Evolutionary conservation across 225 moss, liverwort and hornwort species (phyloP).

Genomic region (Pleurozium schreberi): DNA sequence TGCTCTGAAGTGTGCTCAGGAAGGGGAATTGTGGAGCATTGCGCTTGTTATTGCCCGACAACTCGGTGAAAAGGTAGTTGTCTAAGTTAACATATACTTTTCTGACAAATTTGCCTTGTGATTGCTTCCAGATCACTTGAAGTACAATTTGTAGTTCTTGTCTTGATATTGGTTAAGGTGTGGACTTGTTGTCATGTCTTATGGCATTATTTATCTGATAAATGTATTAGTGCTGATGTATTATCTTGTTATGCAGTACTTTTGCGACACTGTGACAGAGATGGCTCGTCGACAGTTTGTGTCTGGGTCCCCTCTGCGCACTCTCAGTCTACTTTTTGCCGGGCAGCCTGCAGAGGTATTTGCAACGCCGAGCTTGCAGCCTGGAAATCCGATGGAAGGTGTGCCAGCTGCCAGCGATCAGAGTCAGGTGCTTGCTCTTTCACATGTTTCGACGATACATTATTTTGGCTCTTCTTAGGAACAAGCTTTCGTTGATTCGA

Average conservation of each 20-base stretch:
- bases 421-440: slow-evolving; percentile 34
- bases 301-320: slow-evolving; percentile 71
- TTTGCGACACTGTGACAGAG: slow-evolving; percentile 64
- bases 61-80: slow-evolving; percentile 89
- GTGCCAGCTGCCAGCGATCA: slow-evolving; percentile 12
- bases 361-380: slow-evolving; percentile 29
- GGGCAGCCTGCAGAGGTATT: slow-evolving; percentile 96
- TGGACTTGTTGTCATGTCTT: background rate
- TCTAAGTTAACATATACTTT: background rate
- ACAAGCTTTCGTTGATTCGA: background rate
- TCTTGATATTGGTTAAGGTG: background rate
- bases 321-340: slow-evolving; percentile 77
- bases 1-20: slow-evolving; percentile 72
- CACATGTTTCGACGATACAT: background rate
- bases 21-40: slow-evolving; percentile 88
- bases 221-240: slow-evolving; percentile 7
- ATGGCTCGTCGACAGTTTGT: slow-evolving; percentile 74
- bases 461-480: background rate
- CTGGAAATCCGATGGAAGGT: slow-evolving; percentile 22
- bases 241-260: slow-evolving; percentile 44
- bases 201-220: background rate
- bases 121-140: background rate
- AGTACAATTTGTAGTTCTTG: background rate
- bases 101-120: background rate
- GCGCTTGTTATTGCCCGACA: slow-evolving; percentile 85